Conservation (phyloP, 768 basidiomycete genomes). For the Grammothele lineata region DNA sequence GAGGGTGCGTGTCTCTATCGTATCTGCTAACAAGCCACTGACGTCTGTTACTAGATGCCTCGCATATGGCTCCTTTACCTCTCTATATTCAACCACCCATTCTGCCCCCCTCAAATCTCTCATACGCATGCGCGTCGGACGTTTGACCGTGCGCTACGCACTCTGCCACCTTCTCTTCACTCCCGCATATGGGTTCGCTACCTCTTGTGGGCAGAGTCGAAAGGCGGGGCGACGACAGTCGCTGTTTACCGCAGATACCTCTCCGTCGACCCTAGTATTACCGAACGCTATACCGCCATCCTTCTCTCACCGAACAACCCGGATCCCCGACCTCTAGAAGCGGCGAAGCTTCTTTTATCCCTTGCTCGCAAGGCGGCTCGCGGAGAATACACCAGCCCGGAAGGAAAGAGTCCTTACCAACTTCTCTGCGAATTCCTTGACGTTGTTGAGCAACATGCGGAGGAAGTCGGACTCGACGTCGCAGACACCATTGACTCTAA, state of each 20-base stretch:
- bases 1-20: constrained; percentile 50
- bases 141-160: constrained; percentile 91
- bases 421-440: constrained; percentile 90
- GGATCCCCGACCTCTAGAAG: constrained; percentile 78
- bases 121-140: constrained; percentile 91
- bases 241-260: constrained; percentile 88
- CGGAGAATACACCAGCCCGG: constrained; percentile 81
- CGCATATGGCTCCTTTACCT: constrained; percentile 93
- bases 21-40: background rate
- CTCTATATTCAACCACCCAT: constrained; percentile 83
- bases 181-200: constrained; percentile 90
- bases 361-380: constrained; percentile 80
- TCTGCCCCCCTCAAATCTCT: constrained; percentile 79
- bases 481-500: constrained; percentile 66
- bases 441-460: constrained; percentile 83
- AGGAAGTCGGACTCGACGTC: constrained; percentile 87
- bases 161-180: constrained; percentile 90
- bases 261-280: constrained; percentile 71
- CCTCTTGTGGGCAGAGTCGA: constrained; percentile 84
- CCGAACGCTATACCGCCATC: constrained; percentile 71
- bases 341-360: constrained; percentile 84
- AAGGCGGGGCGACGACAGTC: constrained; percentile 75
- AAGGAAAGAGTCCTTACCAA: constrained; percentile 95
- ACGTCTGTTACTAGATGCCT: constrained; percentile 59
- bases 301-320: constrained; percentile 59